A percentile compares a stretch with the other conserved stretches of the same genome.
These are phyloP conservation scores for Uronychia setigera DNA, from an alignment of 73 alveolate genomes.

Conservation along the genomic window DNA sequence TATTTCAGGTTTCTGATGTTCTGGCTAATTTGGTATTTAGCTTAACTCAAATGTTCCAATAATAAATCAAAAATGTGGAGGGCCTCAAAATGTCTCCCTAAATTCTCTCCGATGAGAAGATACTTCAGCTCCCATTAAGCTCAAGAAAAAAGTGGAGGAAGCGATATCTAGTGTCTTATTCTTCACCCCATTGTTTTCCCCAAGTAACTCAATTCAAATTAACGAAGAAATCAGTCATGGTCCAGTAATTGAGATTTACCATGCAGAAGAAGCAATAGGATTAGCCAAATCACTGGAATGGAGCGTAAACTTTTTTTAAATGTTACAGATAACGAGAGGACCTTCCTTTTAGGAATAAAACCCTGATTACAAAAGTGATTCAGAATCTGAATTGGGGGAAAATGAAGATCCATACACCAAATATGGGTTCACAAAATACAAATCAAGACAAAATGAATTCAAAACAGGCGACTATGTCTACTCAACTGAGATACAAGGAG, in stretches of 20 bases:
- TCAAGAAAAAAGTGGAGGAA: too few relatives aligned
- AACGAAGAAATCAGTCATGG: too few relatives aligned
- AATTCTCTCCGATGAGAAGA: too few relatives aligned
- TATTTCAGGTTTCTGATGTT: too few relatives aligned
- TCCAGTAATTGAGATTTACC: conserved; percentile 72
- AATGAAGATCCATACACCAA: conserved; percentile 19
- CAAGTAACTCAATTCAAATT: too few relatives aligned
- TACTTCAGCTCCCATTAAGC: too few relatives aligned
- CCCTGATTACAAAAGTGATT: conserved; percentile 21
- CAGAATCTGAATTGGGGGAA: conserved; percentile 10
- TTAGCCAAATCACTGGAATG: conserved; percentile 81
- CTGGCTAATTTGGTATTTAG: too few relatives aligned
- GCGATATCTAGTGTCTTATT: too few relatives aligned
- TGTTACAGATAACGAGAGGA: conserved; percentile 42
- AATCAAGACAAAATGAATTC: conserved; percentile 30
- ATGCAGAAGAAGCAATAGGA: conserved; percentile 96
- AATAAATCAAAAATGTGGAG: too few relatives aligned
- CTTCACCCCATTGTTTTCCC: too few relatives aligned
- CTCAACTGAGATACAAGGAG: conserved; percentile 63
- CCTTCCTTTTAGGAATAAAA: conserved; percentile 62
- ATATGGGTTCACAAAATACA: conserved; percentile 11
- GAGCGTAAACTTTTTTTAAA: conserved; percentile 32
- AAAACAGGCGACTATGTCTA: conserved; percentile 76
- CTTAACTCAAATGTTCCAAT: too few relatives aligned
- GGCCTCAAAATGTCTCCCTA: too few relatives aligned